phyloP scores from a whole-genome alignment of 352 stramenopile species.

The Globisporangium takayamanum region DNA sequence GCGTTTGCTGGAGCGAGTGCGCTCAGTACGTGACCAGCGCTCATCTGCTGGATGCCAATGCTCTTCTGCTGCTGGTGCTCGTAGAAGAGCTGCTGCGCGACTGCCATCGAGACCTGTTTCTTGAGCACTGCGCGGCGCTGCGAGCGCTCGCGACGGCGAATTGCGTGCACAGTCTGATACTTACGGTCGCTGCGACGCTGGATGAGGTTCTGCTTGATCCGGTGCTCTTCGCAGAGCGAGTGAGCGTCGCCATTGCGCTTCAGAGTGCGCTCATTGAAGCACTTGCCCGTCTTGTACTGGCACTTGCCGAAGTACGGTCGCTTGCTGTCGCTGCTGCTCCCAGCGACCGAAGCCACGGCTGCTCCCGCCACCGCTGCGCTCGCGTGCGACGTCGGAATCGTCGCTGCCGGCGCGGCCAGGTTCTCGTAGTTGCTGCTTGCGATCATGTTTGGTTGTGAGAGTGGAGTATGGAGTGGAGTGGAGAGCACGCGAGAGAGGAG shows the following conservation, averaged over 20 bases:
- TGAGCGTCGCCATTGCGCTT: slow-evolving; percentile 81
- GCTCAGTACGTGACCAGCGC: background rate
- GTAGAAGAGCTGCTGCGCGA: slow-evolving; percentile 74
- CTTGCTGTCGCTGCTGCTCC: background rate
- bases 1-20: too few species aligned
- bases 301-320: slow-evolving; percentile 71
- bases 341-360: slow-evolving; percentile 5
- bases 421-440: slow-evolving; percentile 19
- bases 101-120: slow-evolving; percentile 74
- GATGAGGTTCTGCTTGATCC: slow-evolving; percentile 81
- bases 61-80: slow-evolving; percentile 77
- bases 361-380: background rate
- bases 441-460: slow-evolving; percentile 30
- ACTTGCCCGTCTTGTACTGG: slow-evolving; percentile 87
- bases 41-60: slow-evolving; percentile 35
- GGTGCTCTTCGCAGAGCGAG: slow-evolving; percentile 80
- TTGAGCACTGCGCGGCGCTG: slow-evolving; percentile 73
- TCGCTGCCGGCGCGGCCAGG: background rate
- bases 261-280: slow-evolving; percentile 80
- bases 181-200: slow-evolving; percentile 81
- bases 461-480: background rate
- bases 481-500: slow-evolving; percentile 3
- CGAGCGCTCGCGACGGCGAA: slow-evolving; percentile 70
- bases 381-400: background rate
- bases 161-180: slow-evolving; percentile 80